Percentiles rank a stretch among this genome's conserved stretches.
These are phyloP conservation scores for Rosa chinensis DNA, from an alignment of 306 rosid genomes.

Conservation along the genomic window DNA sequence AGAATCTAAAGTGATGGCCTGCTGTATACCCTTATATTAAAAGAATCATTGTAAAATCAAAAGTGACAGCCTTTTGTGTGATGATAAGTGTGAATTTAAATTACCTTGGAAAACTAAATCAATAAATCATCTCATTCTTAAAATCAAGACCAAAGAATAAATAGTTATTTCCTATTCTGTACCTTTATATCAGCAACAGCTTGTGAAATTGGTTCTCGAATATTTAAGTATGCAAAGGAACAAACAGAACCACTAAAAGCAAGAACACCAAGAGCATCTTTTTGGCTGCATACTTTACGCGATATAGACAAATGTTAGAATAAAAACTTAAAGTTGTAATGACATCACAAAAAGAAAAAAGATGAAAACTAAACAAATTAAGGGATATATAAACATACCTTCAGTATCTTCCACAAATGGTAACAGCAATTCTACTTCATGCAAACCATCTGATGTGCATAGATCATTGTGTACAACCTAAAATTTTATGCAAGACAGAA, in stretches of 20 bases:
- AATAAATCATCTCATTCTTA: not conserved
- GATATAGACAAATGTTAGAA: conserved; percentile 29
- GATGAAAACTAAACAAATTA: not conserved
- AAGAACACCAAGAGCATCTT: conserved; percentile 62
- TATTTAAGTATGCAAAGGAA: conserved; percentile 77
- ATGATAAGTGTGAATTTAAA: conserved; percentile 3
- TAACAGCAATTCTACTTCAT: conserved; percentile 74
- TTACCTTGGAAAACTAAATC: not conserved
- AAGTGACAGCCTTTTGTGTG: conserved; percentile 18
- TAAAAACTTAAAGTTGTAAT: conserved; percentile 9
- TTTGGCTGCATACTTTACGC: conserved; percentile 71
- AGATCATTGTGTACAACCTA: conserved; percentile 64
- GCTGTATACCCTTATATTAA: not conserved
- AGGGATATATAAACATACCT: conserved; percentile 40
- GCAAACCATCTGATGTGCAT: conserved; percentile 54
- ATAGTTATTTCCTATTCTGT: conserved; percentile 15
- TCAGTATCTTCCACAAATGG: conserved; percentile 56
- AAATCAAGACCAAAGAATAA: conserved; percentile 2
- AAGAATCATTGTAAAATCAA: not conserved
- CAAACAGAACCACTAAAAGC: conserved; percentile 67
- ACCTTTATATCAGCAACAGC: conserved; percentile 82
- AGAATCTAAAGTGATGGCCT: conserved; percentile 15
- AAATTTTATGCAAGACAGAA: conserved; percentile 16
- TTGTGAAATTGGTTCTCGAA: conserved; percentile 74
- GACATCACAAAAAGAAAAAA: conserved; percentile 9